These are phyloP conservation scores for Byssoonygena ceratinophila DNA, from an alignment of 2,329 filamentous ascomycete species.

Conservation along the genomic window DNA sequence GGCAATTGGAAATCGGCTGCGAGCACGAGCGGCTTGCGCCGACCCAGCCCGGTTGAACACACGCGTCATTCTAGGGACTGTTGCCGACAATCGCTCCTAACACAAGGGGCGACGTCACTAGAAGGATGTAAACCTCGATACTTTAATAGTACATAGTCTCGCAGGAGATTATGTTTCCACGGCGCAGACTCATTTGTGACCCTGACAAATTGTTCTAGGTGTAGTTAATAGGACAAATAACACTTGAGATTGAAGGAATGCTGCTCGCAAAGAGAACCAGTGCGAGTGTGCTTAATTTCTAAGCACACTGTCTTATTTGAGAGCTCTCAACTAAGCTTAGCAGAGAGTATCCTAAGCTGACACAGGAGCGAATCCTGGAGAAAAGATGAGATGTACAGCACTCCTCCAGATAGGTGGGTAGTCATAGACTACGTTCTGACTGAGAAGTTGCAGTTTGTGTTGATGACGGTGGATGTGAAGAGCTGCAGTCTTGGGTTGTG, in stretches of 20 bases:
- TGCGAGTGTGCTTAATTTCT: constrained; percentile 9
- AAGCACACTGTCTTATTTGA: constrained; percentile 6
- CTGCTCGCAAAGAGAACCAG: neutral
- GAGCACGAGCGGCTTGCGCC: constrained; percentile 27
- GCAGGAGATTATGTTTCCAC: neutral
- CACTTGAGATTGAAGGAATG: neutral
- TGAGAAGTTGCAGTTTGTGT: neutral
- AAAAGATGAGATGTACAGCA: neutral
- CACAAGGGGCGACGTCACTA: neutral
- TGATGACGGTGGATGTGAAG: neutral
- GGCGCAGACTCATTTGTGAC: neutral
- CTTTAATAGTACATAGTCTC: neutral
- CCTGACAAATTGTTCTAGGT: neutral
- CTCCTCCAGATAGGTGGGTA: neutral
- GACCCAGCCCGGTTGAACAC: constrained; percentile 28
- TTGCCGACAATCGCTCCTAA: neutral
- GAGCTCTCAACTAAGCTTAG: constrained; percentile 8
- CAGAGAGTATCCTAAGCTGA: constrained; percentile 1
- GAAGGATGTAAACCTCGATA: neutral
- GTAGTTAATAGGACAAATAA: neutral
- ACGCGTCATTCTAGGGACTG: constrained; percentile 26
- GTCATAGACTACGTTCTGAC: neutral
- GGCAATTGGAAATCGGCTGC: constrained; percentile 26
- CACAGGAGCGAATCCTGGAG: neutral
- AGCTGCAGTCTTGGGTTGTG: neutral